Conservation (phyloP, 2,329 filamentous ascomycete genomes). For the Penicillium griseofulvum region DNA sequence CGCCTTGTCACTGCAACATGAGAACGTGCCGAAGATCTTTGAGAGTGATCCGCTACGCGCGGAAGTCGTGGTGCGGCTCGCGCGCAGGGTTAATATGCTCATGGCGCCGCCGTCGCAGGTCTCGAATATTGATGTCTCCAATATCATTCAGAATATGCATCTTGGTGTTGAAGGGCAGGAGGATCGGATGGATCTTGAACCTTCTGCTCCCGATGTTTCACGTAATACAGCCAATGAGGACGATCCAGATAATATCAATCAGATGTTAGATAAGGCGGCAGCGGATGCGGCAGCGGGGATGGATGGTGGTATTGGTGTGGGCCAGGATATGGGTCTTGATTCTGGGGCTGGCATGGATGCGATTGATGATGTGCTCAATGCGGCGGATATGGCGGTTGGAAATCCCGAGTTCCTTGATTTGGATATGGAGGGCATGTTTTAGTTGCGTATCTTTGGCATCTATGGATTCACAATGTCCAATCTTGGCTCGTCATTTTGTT, state of each 20-base stretch:
- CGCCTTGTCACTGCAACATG: conserved; percentile 39
- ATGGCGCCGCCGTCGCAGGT: conserved; percentile 39
- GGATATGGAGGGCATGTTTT: conserved; percentile 48
- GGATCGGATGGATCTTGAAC: conserved; percentile 35
- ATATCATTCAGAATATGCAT: conserved; percentile 45
- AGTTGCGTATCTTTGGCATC: conserved; percentile 1
- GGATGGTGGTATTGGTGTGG: conserved; percentile 23
- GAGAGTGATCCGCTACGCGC: conserved; percentile 46
- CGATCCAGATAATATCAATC: conserved; percentile 36
- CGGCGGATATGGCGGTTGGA: conserved; percentile 43
- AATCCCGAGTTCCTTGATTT: conserved; percentile 47
- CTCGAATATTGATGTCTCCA: conserved; percentile 42
- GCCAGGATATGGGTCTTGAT: conserved; percentile 29
- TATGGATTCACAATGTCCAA: neutral
- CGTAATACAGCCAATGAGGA: conserved; percentile 19
- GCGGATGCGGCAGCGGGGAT: conserved; percentile 36
- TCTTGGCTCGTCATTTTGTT: neutral
- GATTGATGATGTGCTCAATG: conserved; percentile 46
- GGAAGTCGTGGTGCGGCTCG: conserved; percentile 46
- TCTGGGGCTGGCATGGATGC: conserved; percentile 32
- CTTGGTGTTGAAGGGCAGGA: conserved; percentile 33
- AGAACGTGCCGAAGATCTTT: conserved; percentile 40
- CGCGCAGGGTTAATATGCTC: conserved; percentile 45
- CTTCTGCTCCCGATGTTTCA: conserved; percentile 14
- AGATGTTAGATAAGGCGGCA: conserved; percentile 41